Conservation (phyloP, 192 early-diverging fungal genomes). For the Coemansia sp. region DNA sequence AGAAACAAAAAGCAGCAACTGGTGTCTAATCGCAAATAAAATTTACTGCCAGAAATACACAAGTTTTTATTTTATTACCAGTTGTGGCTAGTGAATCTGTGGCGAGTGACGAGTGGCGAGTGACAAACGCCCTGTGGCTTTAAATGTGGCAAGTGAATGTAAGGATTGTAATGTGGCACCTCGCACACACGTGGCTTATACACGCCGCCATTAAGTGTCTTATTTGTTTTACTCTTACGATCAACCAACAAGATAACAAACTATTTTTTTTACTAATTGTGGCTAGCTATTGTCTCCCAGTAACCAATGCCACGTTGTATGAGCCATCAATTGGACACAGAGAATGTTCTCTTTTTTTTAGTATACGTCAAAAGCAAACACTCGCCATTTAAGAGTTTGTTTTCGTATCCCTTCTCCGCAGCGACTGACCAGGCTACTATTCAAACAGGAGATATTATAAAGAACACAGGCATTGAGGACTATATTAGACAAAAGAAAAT, state of each 20-base stretch:
- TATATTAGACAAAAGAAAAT: too few relatives aligned
- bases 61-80: not conserved
- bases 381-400: too few relatives aligned
- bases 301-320: constrained; percentile 4
- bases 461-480: too few relatives aligned
- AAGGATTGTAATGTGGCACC: not conserved
- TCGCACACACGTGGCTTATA: not conserved
- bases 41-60: too few relatives aligned
- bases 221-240: not conserved
- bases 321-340: not conserved
- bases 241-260: not conserved
- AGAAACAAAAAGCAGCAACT: too few relatives aligned
- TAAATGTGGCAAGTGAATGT: not conserved
- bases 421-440: too few relatives aligned
- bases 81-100: not conserved
- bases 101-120: not conserved
- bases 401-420: too few relatives aligned
- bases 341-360: too few relatives aligned
- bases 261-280: not conserved
- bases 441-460: too few relatives aligned
- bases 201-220: not conserved
- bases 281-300: not conserved
- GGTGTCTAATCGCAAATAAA: too few relatives aligned
- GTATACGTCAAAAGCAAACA: too few relatives aligned
- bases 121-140: constrained; percentile 2